Evolutionary conservation across 768 basidiomycete species (phyloP), one percentile per base, ranked within the genome.

Genomic region (Suillus plorans): DNA sequence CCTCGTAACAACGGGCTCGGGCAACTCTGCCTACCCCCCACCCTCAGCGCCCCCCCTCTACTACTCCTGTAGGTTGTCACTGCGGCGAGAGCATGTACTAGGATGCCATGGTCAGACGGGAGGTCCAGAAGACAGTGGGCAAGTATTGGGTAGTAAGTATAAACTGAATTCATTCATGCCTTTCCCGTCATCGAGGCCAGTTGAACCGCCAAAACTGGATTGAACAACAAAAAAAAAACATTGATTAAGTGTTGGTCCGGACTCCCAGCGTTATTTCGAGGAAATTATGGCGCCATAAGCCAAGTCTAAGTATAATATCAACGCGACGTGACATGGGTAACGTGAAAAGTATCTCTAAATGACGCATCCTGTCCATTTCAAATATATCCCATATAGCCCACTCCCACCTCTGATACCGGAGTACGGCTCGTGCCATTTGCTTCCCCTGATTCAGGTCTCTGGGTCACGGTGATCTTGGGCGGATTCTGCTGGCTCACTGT

Each of bases 381-480:
- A 28, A 14, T 50, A 28, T 8, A 50, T 49, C 47, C 47, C 47
- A 28, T 28, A 10, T 59, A 59, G 6, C 58, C 58, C 6, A 37
- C 8, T 10, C 58, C 58, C 7, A 41, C 3, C 18, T 59, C 58
- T 28, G 58, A 59, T 42, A n/a, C 53, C 20, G 58, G 58, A 18
- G 58, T 59, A n/a, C 58, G 58, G 3, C 6, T 12, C 28, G 36
- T 5, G 10, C 57, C 57, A n/a, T 59, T 42, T 28, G 20, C 18
- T 10, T 59, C 58, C 58, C 58, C 58, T 20, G 58, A 59, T 18
- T 59, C 58, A 31, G 58, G 58, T 42, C 58, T 42, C 16, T 41
- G 22, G 41, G 58, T 59, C 25, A 59, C 39, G 39, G 58, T 59
- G 18, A 59, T 59, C 41, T 59, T 59, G 12, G 58, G 58, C 4